Conservation (phyloP, 2,329 filamentous ascomycete species). For the Stylonectria norvegica region DNA sequence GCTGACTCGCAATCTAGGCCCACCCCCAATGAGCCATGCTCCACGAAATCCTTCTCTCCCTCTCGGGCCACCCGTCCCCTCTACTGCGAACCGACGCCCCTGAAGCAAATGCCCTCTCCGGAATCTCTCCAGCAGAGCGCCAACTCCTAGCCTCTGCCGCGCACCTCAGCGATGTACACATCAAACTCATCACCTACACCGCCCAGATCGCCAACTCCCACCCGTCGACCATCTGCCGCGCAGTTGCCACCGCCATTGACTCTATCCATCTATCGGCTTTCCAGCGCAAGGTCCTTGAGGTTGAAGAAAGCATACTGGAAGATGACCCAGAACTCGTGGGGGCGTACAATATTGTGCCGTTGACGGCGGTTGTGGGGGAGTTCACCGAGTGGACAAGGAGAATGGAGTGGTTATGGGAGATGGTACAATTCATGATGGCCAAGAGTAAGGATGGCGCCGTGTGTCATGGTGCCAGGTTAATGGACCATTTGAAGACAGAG, state of each 20-base stretch:
- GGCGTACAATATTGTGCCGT: constrained; percentile 87
- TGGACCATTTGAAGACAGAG: constrained; percentile 72
- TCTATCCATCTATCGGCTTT: constrained; percentile 75
- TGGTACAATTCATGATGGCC: constrained; percentile 64
- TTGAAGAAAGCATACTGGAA: constrained; percentile 74
- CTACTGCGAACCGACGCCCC: constrained; percentile 62
- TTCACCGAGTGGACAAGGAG: constrained; percentile 84
- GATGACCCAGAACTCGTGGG: constrained; percentile 79
- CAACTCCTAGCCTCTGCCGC: constrained; percentile 76
- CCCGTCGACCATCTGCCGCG: constrained; percentile 78
- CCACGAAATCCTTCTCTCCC: constrained; percentile 95
- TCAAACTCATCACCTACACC: constrained; percentile 65
- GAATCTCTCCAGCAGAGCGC: constrained; percentile 74
- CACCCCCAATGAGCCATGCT: constrained; percentile 61
- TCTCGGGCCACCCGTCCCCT: constrained; percentile 89
- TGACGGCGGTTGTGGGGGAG: constrained; percentile 78
- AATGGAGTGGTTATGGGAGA: constrained; percentile 80
- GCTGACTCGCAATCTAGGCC: constrained; percentile 14
- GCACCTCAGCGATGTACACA: constrained; percentile 74
- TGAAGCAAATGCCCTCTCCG: constrained; percentile 43
- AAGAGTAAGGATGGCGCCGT: constrained; percentile 31
- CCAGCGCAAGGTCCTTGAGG: constrained; percentile 77
- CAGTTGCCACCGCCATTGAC: constrained; percentile 75
- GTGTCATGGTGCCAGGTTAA: constrained; percentile 68
- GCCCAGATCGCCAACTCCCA: constrained; percentile 67